A percentile compares a stretch with the other conserved stretches of the same genome.
These are phyloP conservation scores for Psilocybe cubensis DNA, from an alignment of 768 basidiomycete genomes.

Conservation along the genomic window DNA sequence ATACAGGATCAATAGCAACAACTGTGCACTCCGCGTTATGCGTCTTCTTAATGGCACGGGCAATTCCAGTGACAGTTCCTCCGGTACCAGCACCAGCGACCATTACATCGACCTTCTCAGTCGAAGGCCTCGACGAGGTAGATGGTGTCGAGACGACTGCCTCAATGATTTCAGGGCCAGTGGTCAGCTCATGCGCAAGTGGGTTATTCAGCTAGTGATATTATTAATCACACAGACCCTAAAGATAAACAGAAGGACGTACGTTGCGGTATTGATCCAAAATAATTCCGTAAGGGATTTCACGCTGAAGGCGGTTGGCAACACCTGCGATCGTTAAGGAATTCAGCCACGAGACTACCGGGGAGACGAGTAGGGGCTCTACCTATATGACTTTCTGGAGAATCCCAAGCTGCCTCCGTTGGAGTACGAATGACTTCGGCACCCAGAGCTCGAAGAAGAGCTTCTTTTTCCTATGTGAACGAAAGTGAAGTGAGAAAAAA, in stretches of 20 bases:
- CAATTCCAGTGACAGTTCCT: conserved; percentile 90
- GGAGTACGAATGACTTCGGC: conserved; percentile 96
- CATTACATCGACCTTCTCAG: conserved; percentile 78
- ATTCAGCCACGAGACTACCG: conserved; percentile 77
- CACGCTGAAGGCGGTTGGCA: conserved; percentile 72
- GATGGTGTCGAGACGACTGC: conserved; percentile 72
- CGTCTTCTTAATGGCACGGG: conserved; percentile 75
- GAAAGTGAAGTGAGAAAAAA: not conserved
- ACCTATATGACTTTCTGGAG: conserved; percentile 93
- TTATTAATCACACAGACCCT: conserved; percentile 11
- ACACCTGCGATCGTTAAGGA: conserved; percentile 88
- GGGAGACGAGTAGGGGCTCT: conserved; percentile 39
- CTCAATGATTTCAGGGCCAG: conserved; percentile 90
- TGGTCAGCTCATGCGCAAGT: conserved; percentile 87
- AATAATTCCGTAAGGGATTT: conserved; percentile 86
- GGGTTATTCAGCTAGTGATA: conserved; percentile 78
- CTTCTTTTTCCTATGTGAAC: conserved; percentile 80
- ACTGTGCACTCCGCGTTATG: conserved; percentile 77
- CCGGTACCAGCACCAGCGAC: conserved; percentile 93
- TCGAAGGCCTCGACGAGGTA: conserved; percentile 58
- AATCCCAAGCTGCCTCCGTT: conserved; percentile 85
- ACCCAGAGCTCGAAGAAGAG: conserved; percentile 86
- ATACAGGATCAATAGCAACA: conserved; percentile 90
- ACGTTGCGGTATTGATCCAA: conserved; percentile 91
- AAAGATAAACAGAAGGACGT: conserved; percentile 23